Evolutionary conservation across 106 monocot genomes (phyloP), one percentile per base, ranked within the genome.

Genomic region (Dioscorea zingiberensis): DNA sequence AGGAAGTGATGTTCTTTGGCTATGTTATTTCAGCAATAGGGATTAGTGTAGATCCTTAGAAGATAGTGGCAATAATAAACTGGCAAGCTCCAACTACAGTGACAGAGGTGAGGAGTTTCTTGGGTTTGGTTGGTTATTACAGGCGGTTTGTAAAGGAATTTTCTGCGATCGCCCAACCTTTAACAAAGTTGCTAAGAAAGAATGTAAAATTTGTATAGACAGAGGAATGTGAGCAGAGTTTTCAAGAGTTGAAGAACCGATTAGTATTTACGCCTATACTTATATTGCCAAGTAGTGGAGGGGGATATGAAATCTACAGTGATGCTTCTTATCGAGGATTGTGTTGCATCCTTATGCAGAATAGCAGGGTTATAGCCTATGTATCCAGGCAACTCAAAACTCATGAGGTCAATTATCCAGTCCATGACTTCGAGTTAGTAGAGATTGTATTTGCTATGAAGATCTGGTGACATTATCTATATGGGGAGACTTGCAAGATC

Each of bases 321-420:
- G 72, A 55, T 63, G 54, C 21, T 17, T 72, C 6, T 0, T 10
- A 30, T 13, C 0, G 44, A 19, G 63, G 21, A 1, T 63, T 72
- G 72, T 22, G 17, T 30, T 72, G 54, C 64, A 48, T 72, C 3
- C 19, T 72, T 14, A 63, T 64, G 59, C 27, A 70, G 15, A 7
- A 60, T 1, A 24, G 22, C 1, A 59, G 48, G n/a, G 26, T 59
- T 1, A 63, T 72, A 1, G 21, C 54, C 29, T 71, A 72, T 64
- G 53, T 53, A 5, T 63, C 44, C 13, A 5, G 3, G 2, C 24
- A 64, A 21, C 29, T 72, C 47, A 55, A 63, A n/a, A n/a, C n/a
- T n/a, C n/a, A n/a, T n/a, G n/a, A n/a, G n/a, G n/a, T n/a, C n/a
- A n/a, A n/a, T n/a, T n/a, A n/a, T n/a, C n/a, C n/a, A n/a, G n/a